phyloP scores from a whole-genome alignment of 1,284 basidiomycete species.

The Peniophora sp. region DNA sequence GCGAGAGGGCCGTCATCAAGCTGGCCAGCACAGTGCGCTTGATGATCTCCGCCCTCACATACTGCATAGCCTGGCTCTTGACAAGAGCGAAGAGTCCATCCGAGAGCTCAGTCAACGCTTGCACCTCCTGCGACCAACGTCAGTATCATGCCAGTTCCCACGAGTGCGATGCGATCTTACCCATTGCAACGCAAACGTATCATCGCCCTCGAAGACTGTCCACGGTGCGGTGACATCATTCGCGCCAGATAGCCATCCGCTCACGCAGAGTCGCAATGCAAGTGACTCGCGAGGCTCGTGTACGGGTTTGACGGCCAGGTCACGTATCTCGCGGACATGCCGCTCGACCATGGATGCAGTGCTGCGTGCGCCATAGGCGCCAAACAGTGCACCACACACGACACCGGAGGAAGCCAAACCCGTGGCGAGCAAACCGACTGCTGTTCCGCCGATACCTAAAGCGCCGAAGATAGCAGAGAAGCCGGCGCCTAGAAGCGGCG shows the following conservation, averaged over 20 bases:
- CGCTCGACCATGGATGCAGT: slow-evolving; percentile 41
- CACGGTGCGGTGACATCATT: slow-evolving; percentile 46
- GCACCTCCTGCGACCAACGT: slow-evolving; percentile 39
- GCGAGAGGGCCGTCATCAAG: slow-evolving; percentile 42
- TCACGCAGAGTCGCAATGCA: slow-evolving; percentile 46
- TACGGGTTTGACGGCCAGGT: slow-evolving; percentile 44
- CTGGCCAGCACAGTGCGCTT: slow-evolving; percentile 43
- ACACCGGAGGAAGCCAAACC: slow-evolving; percentile 49
- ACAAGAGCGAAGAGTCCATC: slow-evolving; percentile 37
- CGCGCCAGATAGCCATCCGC: slow-evolving; percentile 41
- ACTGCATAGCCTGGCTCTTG: slow-evolving; percentile 42
- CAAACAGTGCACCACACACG: slow-evolving; percentile 51
- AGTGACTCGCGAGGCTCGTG: slow-evolving; percentile 34
- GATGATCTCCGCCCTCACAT: slow-evolving; percentile 40
- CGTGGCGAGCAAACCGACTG: slow-evolving; percentile 42
- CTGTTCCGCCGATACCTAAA: slow-evolving; percentile 47
- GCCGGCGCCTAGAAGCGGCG: slow-evolving; percentile 50
- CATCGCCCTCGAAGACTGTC: slow-evolving; percentile 42
- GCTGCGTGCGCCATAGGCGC: slow-evolving; percentile 44
- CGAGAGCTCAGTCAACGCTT: slow-evolving; percentile 43
- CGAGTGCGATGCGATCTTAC: slow-evolving; percentile 20
- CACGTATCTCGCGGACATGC: slow-evolving; percentile 46
- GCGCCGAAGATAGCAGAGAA: slow-evolving; percentile 40
- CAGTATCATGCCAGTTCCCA: background rate
- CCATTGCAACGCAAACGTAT: slow-evolving; percentile 54